Base-by-base conservation (phyloP, 148 eudicot genomes). In the Spergularia bocconei region DNA sequence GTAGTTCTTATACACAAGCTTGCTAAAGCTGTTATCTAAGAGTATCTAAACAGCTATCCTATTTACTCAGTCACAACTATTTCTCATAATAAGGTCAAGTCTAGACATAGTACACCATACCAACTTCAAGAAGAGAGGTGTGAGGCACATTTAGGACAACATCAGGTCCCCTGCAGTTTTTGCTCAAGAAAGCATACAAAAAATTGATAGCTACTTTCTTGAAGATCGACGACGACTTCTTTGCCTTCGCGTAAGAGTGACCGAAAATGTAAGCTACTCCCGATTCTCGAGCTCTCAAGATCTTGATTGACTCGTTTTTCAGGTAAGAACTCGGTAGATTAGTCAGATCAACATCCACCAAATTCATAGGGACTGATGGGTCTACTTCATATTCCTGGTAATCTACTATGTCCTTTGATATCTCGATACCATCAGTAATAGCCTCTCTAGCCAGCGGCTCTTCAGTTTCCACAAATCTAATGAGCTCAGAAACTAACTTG, bases 41-140 rank as follows among this genome's bases (percentile, higher is more conserved):
- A 29, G 36, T 6, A 44, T 39, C 13, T 15, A 44, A 39, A 52
- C 11, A 48, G 2, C 53, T 73, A 61, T 48, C 65, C 8, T 20
- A 54, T 70, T 17, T 17, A 29, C 52, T 36, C 10, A 29, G 4
- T 72, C 67, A 44, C 6, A 39, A 33, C 51, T 38, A 58, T 38
- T 70, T 15, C 55, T 17, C 11, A 29, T 19, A 72, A 29, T 19
- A 72, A 59, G 54, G 33, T 44, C 21, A 44, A 47, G 44, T 50
- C 60, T 67, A 88, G 73, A 90, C 94, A 83, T 83, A 81, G 78
- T 86, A 90, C 67, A 86, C 82, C 94, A 88, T 86, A 59, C 94
- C 94, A 59, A 90, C 94, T 80, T 90, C 85, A 63, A 90, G 85
- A 70, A 88, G 76, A 61, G 88, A 88, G 61, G 85, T 75, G 64